Conservation (phyloP, 2,329 filamentous ascomycete species). For the Sporothrix brasiliensis region DNA sequence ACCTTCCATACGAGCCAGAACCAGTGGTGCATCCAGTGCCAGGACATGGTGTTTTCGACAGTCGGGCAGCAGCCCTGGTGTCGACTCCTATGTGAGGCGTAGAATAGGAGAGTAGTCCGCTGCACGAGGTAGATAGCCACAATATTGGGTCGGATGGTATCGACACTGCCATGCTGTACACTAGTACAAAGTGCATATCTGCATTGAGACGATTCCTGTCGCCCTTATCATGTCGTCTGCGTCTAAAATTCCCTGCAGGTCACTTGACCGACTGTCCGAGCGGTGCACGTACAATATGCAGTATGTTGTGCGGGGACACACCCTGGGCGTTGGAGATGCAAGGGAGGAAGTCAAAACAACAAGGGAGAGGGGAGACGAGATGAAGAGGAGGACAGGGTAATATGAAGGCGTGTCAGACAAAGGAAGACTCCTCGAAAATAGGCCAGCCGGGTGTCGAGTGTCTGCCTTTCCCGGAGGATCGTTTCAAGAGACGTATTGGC, state of each 20-base stretch:
- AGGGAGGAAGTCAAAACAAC: background rate
- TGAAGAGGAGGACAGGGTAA: too few species aligned
- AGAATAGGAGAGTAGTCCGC: too few species aligned
- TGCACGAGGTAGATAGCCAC: background rate
- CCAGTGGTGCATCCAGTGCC: background rate
- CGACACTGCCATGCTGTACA: background rate
- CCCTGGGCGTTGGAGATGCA: background rate
- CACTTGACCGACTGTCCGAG: conserved; percentile 16
- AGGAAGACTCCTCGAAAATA: background rate
- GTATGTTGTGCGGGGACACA: background rate
- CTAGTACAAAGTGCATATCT: background rate
- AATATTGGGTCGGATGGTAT: too few species aligned
- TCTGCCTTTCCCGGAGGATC: conserved; percentile 7
- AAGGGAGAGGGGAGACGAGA: background rate
- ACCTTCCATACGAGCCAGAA: background rate
- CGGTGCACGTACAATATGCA: conserved; percentile 19
- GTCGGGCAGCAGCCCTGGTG: background rate
- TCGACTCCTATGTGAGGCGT: background rate
- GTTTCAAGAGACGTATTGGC: background rate
- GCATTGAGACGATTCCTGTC: background rate
- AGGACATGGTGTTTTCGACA: background rate
- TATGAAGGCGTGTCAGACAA: too few species aligned
- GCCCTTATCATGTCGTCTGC: background rate
- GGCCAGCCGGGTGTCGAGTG: background rate
- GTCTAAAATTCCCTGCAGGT: background rate